phyloP scores from a whole-genome alignment of 2,329 filamentous ascomycete species.

The Neophaeococcomyces mojaviensis region DNA sequence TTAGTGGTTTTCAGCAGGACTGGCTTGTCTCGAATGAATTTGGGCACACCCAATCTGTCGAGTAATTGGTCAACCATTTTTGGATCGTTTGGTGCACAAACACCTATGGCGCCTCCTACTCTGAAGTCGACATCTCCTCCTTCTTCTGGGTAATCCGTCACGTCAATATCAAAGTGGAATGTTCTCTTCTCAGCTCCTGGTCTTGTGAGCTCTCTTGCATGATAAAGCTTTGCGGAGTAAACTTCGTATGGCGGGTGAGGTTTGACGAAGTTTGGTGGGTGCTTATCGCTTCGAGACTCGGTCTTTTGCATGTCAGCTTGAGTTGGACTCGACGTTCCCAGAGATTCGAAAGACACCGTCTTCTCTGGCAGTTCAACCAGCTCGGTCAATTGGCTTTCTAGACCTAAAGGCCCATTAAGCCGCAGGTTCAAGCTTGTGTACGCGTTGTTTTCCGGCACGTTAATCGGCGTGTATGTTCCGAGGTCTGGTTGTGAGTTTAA shows the following conservation, averaged over 20 bases:
- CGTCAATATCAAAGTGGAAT: slow-evolving; percentile 93
- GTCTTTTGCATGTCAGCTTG: background rate
- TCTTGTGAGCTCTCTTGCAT: slow-evolving; percentile 77
- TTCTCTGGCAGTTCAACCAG: slow-evolving; percentile 66
- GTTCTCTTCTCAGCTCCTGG: slow-evolving; percentile 90
- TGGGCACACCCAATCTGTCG: slow-evolving; percentile 71
- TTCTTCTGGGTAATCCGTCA: slow-evolving; percentile 87
- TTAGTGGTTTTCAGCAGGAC: slow-evolving; percentile 68
- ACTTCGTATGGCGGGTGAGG: slow-evolving; percentile 91
- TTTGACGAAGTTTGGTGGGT: slow-evolving; percentile 84
- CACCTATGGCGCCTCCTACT: slow-evolving; percentile 89
- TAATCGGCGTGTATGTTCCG: slow-evolving; percentile 40
- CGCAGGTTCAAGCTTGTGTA: slow-evolving; percentile 72
- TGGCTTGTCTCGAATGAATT: slow-evolving; percentile 74
- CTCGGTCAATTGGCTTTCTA: slow-evolving; percentile 62
- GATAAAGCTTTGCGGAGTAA: slow-evolving; percentile 79
- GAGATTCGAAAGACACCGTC: slow-evolving; percentile 57
- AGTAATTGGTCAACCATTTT: slow-evolving; percentile 74
- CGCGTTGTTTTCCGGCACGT: slow-evolving; percentile 70
- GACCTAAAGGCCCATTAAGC: slow-evolving; percentile 60
- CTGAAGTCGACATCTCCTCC: slow-evolving; percentile 79
- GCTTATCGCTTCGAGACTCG: slow-evolving; percentile 32
- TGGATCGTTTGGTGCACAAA: slow-evolving; percentile 79
- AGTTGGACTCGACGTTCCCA: slow-evolving; percentile 9
- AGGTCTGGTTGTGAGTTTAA: slow-evolving; percentile 41